These are phyloP conservation scores for Coemansia sp. DNA, from an alignment of 192 early-diverging fungal genomes.

Conservation along the genomic window DNA sequence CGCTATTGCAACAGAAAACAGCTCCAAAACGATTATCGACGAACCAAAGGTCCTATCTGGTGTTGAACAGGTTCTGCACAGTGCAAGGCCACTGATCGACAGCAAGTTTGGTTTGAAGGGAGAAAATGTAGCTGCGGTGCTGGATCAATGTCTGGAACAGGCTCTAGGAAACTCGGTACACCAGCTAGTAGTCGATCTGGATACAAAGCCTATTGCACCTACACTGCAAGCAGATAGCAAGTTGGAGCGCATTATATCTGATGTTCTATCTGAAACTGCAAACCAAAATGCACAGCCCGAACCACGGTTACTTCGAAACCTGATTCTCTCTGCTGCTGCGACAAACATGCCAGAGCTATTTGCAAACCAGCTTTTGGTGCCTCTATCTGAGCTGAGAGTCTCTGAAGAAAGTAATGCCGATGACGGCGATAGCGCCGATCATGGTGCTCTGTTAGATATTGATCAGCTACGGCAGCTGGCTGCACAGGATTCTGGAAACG, in stretches of 20 bases:
- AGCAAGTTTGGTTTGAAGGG: background rate
- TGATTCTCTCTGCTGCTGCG: constrained; percentile 10
- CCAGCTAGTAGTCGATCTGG: no score
- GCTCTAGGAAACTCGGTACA: background rate
- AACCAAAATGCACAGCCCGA: no score
- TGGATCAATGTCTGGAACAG: constrained; percentile 14
- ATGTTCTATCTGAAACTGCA: no score
- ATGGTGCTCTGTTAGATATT: constrained; percentile 6
- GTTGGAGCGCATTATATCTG: no score
- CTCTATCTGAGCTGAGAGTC: constrained; percentile 5
- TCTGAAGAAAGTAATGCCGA: background rate
- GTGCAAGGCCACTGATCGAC: constrained; percentile 5
- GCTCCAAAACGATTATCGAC: background rate
- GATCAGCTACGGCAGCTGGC: constrained; percentile 23
- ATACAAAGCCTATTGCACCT: no score
- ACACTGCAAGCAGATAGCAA: no score
- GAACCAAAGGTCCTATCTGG: background rate
- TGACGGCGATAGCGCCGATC: background rate
- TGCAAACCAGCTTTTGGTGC: constrained; percentile 7
- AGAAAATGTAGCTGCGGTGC: background rate
- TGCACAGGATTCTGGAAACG: background rate
- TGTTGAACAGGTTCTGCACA: constrained; percentile 7
- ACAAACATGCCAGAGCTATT: constrained; percentile 2
- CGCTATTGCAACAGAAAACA: no score
- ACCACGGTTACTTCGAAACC: constrained; percentile 30